Base-by-base conservation (phyloP, 2,329 filamentous ascomycete genomes). In the Sporothrix protearum region DNA sequence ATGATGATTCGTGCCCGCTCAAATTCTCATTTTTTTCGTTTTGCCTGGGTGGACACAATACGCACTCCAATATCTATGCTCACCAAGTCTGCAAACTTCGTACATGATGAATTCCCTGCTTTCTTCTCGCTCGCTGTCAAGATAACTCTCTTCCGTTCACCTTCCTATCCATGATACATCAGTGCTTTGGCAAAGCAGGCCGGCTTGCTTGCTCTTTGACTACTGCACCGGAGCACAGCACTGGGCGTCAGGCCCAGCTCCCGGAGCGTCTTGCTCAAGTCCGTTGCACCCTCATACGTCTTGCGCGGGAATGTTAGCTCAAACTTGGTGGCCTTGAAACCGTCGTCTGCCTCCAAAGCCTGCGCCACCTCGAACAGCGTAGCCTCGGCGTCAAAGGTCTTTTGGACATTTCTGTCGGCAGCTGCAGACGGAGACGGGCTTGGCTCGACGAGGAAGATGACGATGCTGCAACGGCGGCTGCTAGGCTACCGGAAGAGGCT, bases 291-390 rank as follows among this genome's bases (percentile, higher is more conserved):
- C 80, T 84, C 83, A 75, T 91, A 98, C 0, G 89, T 88, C 84
- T 97, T 97, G 78, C 88, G 89, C 0, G 96, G 96, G 77, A 96
- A 98, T 25, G 90, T 97, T 76, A 91, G 92, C 1, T 91, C 89
- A 79, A 99, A 97, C 76, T 89, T 93, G 30, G 84, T 87, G 16
- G 96, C 91, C 2, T 88, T 82, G 5, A 87, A 80, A 0, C 92
- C 93, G 67, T 87, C 89, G 78, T 97, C 93, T 67, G 87, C 81
- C 78, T 89, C 84, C 30, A 99, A 79, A 72, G 90, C 87, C 76
- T 94, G 89, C 0, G 92, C 94, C 68, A 99, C 90, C 82, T 99
- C 95, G 77, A 97, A 97, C 12, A 99, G 83, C 0, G 96, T 98
- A 2, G 94, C 96, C 72, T 96, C 93, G 6, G 92, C 94, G 0